Conservation (phyloP, 2,329 filamentous ascomycete genomes). For the Diaporthe helianthi region DNA sequence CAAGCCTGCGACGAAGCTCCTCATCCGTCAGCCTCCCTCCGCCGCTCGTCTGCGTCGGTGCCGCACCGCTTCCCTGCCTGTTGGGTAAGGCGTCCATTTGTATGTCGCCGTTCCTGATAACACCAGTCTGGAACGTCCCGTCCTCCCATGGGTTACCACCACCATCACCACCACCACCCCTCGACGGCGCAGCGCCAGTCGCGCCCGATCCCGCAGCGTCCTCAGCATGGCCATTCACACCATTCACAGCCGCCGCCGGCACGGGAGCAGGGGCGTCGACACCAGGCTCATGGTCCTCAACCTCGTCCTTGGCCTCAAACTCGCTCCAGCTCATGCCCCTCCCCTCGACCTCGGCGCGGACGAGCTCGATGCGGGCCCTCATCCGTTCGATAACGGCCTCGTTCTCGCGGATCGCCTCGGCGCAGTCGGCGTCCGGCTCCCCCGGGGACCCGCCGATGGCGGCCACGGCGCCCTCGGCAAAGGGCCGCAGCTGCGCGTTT, state of each 20-base stretch:
- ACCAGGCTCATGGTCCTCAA: constrained; percentile 42
- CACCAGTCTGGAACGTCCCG: constrained; percentile 69
- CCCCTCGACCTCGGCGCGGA: constrained; percentile 69
- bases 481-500: constrained; percentile 75
- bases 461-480: constrained; percentile 59
- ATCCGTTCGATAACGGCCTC: constrained; percentile 72
- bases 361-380: constrained; percentile 67
- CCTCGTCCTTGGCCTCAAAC: constrained; percentile 56
- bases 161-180: neutral
- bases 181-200: constrained; percentile 36
- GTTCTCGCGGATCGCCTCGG: constrained; percentile 78
- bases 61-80: neutral
- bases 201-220: constrained; percentile 25
- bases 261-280: neutral
- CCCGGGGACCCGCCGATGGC: constrained; percentile 40
- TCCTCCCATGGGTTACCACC: constrained; percentile 61
- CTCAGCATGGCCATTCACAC: constrained; percentile 38
- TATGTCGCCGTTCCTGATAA: constrained; percentile 58
- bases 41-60: neutral
- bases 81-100: constrained; percentile 47
- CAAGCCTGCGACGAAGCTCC: constrained; percentile 62
- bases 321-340: constrained; percentile 64
- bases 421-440: constrained; percentile 70
- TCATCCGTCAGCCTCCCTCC: constrained; percentile 64
- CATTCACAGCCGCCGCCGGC: constrained; percentile 35